A percentile compares a stretch with the other conserved stretches of the same genome.
phyloP scores from a whole-genome alignment of 352 stramenopile species.

The Pythium rishiriense region DNA sequence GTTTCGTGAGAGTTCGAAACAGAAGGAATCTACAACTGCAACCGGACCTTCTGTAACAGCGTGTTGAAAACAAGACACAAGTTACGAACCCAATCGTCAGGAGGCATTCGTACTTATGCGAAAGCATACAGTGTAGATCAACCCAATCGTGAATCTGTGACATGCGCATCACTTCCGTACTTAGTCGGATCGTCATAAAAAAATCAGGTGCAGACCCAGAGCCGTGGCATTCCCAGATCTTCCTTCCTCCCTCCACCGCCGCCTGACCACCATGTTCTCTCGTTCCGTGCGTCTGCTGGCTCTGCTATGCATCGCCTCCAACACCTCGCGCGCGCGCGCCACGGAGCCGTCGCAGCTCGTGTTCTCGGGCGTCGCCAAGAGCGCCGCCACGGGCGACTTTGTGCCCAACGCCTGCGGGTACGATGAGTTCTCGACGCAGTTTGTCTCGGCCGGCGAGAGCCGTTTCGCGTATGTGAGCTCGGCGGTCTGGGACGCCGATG shows the following conservation, averaged over 20 bases:
- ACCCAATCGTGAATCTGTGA: neutral
- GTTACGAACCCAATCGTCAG: neutral
- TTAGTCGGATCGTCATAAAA: neutral
- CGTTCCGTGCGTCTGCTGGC: neutral
- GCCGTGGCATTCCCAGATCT: neutral
- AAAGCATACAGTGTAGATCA: too few species aligned
- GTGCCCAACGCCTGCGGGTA: constrained; percentile 27
- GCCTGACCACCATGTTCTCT: neutral
- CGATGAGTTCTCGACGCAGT: constrained; percentile 27
- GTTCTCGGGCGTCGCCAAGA: constrained; percentile 25
- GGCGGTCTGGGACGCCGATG: constrained; percentile 10
- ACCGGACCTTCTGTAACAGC: too few species aligned
- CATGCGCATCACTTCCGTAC: constrained; percentile 2
- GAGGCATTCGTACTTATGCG: neutral
- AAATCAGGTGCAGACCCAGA: constrained; percentile 1
- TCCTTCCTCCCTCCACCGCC: neutral
- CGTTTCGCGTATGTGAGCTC: constrained; percentile 29
- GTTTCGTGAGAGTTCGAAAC: too few species aligned
- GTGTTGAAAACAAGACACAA: too few species aligned
- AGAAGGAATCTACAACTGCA: too few species aligned
- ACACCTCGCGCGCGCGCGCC: neutral
- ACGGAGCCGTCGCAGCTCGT: constrained; percentile 3
- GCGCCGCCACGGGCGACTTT: constrained; percentile 23
- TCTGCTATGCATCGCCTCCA: neutral
- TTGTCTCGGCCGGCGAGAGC: constrained; percentile 29